Evolutionary conservation across 768 basidiomycete species (phyloP), one percentile per base, ranked within the genome.

Genomic region (Dictyophora rubrovolvata): DNA sequence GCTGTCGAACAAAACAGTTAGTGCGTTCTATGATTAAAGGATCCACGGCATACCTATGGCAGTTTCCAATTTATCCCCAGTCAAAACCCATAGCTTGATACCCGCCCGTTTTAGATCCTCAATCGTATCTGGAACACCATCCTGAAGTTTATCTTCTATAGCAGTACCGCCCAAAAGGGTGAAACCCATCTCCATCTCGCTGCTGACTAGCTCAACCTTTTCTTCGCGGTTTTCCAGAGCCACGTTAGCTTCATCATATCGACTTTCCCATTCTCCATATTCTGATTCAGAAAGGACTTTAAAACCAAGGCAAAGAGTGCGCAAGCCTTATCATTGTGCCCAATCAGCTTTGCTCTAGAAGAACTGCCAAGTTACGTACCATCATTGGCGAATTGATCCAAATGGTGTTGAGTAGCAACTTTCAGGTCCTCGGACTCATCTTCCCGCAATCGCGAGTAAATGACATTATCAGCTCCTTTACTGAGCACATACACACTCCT

Each of bases 81-180:
- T 98, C 53, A 97, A 73, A 70, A 98, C 95, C 95, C 95, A 99
- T 1, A 99, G 71, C 72, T 97, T 99, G 75, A 99, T 96, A 12
- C 95, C 95, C 1, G 95, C 95, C 28, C 80, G 76, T 66, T 96
- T 93, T 17, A 99, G 76, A 57, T 79, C 86, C 64, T 92, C 93
- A 63, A 99, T 98, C 1, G 95, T 88, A 60, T 96, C 94, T 0
- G 95, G 95, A 0, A 99, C 95, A 11, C 95, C 95, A 67, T 89
- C 92, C 67, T 99, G 95, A 61, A 98, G 73, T 75, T 97, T 96
- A 72, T 99, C 95, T 70, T 99, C 95, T 60, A 99, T 72, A 1
- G 95, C 95, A 0, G 95, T 98, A 11, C 94, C 95, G 0, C 95
- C 95, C 11, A 99, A 76, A 48, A 99, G 86, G n/a, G 73, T 69